These are phyloP conservation scores for Geotrichum carabidarum DNA, from an alignment of 1,139 yeast genomes.

Conservation along the genomic window DNA sequence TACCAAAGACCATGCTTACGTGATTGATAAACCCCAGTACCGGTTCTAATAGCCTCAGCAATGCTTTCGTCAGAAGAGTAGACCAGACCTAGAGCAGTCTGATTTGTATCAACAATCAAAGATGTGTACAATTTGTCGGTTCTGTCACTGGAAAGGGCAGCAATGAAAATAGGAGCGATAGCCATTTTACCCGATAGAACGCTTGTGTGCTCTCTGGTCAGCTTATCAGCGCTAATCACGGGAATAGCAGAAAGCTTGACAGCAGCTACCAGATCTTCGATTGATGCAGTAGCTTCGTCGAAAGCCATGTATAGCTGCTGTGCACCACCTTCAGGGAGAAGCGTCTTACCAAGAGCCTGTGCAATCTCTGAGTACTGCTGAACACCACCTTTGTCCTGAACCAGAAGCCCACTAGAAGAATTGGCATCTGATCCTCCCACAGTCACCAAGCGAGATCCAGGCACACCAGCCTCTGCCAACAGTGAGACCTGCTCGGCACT, in stretches of 20 bases:
- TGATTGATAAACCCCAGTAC: constrained; percentile 90
- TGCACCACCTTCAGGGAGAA: constrained; percentile 41
- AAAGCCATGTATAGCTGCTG: constrained; percentile 41
- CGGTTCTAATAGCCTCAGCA: constrained; percentile 70
- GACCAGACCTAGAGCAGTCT: constrained; percentile 77
- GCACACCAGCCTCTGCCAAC: constrained; percentile 51
- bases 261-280: constrained; percentile 24
- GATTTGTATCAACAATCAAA: constrained; percentile 64
- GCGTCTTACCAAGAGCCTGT: constrained; percentile 24
- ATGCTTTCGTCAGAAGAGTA: constrained; percentile 83
- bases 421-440: constrained; percentile 28
- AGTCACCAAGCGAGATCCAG: constrained; percentile 52
- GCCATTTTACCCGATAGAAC: constrained; percentile 35
- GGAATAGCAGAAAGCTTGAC: constrained; percentile 45
- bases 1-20: constrained; percentile 89
- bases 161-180: constrained; percentile 50
- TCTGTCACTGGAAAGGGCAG: constrained; percentile 71
- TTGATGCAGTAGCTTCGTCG: constrained; percentile 21
- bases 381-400: constrained; percentile 28
- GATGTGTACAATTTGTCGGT: constrained; percentile 82
- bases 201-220: constrained; percentile 43
- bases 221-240: constrained; percentile 41
- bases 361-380: constrained; percentile 19
- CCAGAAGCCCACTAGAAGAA: constrained; percentile 23
- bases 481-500: constrained; percentile 36